These are phyloP conservation scores for Umbellularia californica DNA, from an alignment of 164 flowering plant species.

Conservation along the genomic window DNA sequence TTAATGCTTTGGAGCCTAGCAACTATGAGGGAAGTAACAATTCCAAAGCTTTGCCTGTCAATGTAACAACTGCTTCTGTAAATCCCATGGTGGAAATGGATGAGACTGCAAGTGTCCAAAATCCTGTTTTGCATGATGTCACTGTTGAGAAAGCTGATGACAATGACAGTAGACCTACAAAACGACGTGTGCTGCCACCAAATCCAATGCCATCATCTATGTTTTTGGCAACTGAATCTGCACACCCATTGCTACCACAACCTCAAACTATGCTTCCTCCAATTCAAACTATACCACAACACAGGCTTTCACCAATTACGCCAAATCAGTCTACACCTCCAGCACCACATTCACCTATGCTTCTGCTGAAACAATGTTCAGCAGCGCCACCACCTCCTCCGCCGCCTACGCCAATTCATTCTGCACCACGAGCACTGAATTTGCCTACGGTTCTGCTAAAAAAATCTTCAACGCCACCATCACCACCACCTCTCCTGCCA, in stretches of 20 bases:
- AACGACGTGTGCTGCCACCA: not conserved
- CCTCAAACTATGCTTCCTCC: constrained; percentile 24
- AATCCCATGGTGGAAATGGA: not conserved
- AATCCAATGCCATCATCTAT: constrained; percentile 4
- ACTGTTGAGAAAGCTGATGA: not conserved
- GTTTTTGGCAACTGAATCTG: not conserved
- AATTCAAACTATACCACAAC: constrained; percentile 24
- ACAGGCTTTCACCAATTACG: constrained; percentile 4
- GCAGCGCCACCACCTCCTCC: too few relatives aligned
- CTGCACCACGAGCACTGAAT: too few relatives aligned
- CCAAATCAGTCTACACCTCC: constrained; percentile 9
- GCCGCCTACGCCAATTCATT: too few relatives aligned
- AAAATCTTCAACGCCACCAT: too few relatives aligned
- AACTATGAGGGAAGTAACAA: constrained; percentile 14
- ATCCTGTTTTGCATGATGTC: constrained; percentile 6
- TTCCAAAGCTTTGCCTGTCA: constrained; percentile 1
- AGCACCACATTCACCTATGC: constrained; percentile 21
- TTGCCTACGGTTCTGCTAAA: too few relatives aligned
- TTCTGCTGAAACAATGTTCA: too few relatives aligned
- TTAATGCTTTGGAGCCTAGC: constrained; percentile 1
- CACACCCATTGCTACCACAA: constrained; percentile 18
- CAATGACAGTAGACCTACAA: constrained; percentile 1
- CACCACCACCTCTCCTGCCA: too few relatives aligned
- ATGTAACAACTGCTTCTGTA: not conserved
- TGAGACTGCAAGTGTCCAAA: constrained; percentile 4